Evolutionary conservation across 371 early-diverging fungal genomes (phyloP).

Genomic region (Mortierella sp.): DNA sequence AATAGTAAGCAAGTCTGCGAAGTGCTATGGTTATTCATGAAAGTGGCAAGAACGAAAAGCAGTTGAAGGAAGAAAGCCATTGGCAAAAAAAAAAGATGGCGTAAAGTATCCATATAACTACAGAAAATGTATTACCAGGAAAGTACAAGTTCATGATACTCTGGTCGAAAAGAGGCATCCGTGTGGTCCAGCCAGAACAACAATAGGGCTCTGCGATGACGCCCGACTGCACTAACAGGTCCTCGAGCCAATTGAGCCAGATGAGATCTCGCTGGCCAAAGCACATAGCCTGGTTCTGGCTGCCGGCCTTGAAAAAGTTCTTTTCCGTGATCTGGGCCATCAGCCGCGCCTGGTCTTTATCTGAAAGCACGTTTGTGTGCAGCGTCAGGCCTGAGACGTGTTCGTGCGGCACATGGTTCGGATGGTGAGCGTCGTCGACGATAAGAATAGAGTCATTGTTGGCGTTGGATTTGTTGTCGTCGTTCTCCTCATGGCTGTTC

Average conservation of each 20-base stretch:
- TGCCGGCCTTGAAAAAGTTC: constrained; percentile 47
- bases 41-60: background rate
- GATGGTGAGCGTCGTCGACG: background rate
- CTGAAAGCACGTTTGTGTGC: constrained; percentile 37
- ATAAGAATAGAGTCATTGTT: too few species aligned
- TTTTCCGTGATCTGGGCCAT: constrained; percentile 43
- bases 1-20: background rate
- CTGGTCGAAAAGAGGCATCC: constrained; percentile 49
- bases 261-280: constrained; percentile 41
- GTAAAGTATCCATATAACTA: background rate
- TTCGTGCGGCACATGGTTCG: constrained; percentile 24
- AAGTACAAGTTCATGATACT: constrained; percentile 54
- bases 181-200: constrained; percentile 22
- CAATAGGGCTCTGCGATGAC: constrained; percentile 31
- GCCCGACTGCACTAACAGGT: constrained; percentile 9
- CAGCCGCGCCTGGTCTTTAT: constrained; percentile 40
- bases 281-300: constrained; percentile 56
- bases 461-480: background rate
- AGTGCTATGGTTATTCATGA: background rate
- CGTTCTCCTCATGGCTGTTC: constrained; percentile 19
- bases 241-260: constrained; percentile 42
- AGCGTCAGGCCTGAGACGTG: constrained; percentile 32
- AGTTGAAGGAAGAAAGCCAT: background rate
- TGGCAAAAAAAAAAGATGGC: too few species aligned
- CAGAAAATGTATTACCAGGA: constrained; percentile 35